phyloP scores from a whole-genome alignment of 176 grass and related monocot species.

The Ensete glaucum region DNA sequence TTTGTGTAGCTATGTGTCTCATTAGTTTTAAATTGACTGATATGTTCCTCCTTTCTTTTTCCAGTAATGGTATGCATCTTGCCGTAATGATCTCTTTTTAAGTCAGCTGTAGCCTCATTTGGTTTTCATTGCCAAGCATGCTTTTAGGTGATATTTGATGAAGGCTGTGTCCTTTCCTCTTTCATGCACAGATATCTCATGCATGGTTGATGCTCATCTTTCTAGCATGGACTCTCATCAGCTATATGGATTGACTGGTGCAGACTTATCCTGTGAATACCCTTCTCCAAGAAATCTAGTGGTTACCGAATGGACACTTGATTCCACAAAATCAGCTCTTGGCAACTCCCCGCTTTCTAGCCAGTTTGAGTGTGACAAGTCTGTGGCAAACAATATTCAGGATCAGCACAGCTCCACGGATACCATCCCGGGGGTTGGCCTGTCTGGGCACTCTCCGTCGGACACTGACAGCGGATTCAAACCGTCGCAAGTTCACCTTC shows the following conservation, averaged over 20 bases:
- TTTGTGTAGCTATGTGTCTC: too few species aligned
- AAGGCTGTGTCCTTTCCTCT: too few species aligned
- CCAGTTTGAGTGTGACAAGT: slow-evolving; percentile 13
- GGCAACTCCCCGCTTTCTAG: slow-evolving; percentile 12
- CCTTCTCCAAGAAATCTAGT: slow-evolving; percentile 35
- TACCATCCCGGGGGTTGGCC: slow-evolving; percentile 35
- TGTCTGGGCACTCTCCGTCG: slow-evolving; percentile 49
- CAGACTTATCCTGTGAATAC: slow-evolving; percentile 31
- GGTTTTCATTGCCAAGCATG: too few species aligned
- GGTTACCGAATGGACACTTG: slow-evolving; percentile 28
- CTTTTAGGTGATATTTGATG: too few species aligned
- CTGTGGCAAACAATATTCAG: slow-evolving; percentile 43
- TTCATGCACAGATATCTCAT: slow-evolving; percentile 36
- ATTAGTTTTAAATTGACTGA: too few species aligned
- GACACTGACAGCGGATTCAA: slow-evolving; percentile 63
- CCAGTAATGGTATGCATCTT: too few species aligned
- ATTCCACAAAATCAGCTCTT: slow-evolving; percentile 38
- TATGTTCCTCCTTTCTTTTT: too few species aligned
- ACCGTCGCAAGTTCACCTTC: slow-evolving; percentile 23
- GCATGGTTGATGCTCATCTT: slow-evolving; percentile 44
- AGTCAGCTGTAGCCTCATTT: too few species aligned
- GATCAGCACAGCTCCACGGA: slow-evolving; percentile 62
- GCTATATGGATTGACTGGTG: slow-evolving; percentile 43
- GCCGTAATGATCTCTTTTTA: too few species aligned
- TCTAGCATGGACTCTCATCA: slow-evolving; percentile 86